Conservation (phyloP, 192 early-diverging fungal genomes). For the Pecoramyces ruminantium region DNA sequence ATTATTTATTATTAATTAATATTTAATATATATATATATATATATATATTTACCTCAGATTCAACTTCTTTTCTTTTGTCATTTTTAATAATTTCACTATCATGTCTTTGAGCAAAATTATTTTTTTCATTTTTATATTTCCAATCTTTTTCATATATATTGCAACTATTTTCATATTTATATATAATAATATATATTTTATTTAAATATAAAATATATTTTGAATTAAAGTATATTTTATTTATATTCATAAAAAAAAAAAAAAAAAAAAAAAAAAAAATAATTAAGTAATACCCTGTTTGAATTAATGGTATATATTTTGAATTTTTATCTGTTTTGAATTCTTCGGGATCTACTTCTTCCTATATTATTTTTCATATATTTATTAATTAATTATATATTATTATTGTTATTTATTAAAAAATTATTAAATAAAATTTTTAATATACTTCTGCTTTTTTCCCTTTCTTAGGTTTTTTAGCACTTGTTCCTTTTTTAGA, state of each 20-base stretch:
- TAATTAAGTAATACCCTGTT: no score
- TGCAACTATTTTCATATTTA: constrained; percentile 1
- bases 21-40: no score
- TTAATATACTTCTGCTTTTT: constrained; percentile 6
- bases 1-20: no score
- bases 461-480: constrained; percentile 9
- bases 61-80: constrained; percentile 40
- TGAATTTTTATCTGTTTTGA: constrained; percentile 28
- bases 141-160: constrained; percentile 23
- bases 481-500: background rate
- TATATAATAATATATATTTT: no score
- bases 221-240: no score
- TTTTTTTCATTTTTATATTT: constrained; percentile 30
- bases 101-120: constrained; percentile 45
- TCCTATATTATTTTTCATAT: constrained; percentile 8
- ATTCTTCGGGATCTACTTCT: constrained; percentile 21
- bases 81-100: constrained; percentile 41
- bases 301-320: constrained; percentile 16
- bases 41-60: constrained; percentile 21
- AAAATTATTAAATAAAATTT: background rate
- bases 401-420: background rate
- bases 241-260: no score
- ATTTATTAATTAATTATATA: background rate
- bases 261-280: no score
- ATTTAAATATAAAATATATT: no score